Evolutionary conservation across 2,329 filamentous ascomycete genomes (phyloP).

Genomic region (Phoma sp.): DNA sequence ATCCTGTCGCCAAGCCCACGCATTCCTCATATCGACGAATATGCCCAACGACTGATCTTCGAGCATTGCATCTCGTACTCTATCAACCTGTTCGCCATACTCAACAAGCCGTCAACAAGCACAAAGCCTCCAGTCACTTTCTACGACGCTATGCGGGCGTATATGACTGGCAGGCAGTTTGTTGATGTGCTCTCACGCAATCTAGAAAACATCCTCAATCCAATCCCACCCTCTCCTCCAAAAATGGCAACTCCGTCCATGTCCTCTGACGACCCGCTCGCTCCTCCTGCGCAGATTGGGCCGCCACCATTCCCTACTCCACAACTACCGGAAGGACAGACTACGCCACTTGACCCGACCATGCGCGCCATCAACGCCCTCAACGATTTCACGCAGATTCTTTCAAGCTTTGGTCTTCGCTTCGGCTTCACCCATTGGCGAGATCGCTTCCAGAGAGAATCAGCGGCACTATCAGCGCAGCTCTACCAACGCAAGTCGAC

Average conservation of each 20-base stretch:
- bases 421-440: conserved; percentile 61
- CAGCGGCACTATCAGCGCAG: conserved; percentile 50
- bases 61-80: conserved; percentile 87
- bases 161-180: conserved; percentile 69
- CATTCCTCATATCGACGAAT: conserved; percentile 75
- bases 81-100: conserved; percentile 73
- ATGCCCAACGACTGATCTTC: conserved; percentile 82
- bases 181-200: conserved; percentile 64
- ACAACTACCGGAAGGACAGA: conserved; percentile 32
- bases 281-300: conserved; percentile 36
- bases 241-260: conserved; percentile 31
- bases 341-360: conserved; percentile 42
- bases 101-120: conserved; percentile 59
- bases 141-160: conserved; percentile 84
- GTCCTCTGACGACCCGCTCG: conserved; percentile 47
- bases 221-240: conserved; percentile 51
- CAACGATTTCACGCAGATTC: conserved; percentile 56
- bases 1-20: conserved; percentile 82
- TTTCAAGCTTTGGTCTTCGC: conserved; percentile 55
- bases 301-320: conserved; percentile 47
- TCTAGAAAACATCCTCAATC: conserved; percentile 55
- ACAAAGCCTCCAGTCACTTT: conserved; percentile 78
- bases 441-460: conserved; percentile 57
- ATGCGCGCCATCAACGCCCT: conserved; percentile 56
- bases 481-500: conserved; percentile 48